phyloP scores from a whole-genome alignment of 2,329 filamentous ascomycete species.

The Mollisia scopiformis region DNA sequence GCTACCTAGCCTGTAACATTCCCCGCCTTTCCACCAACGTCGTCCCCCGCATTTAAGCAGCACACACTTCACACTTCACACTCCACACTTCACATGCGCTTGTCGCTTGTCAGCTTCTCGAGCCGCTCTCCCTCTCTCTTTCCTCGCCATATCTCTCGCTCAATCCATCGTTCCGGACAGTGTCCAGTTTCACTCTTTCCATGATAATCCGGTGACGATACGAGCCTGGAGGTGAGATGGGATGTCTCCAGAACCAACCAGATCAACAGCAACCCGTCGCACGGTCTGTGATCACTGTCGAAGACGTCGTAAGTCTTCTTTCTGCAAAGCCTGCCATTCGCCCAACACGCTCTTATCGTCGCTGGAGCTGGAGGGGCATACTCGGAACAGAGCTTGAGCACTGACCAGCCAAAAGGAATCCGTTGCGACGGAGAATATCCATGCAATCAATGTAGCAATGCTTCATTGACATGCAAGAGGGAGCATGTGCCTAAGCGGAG shows the following conservation, averaged over 20 bases:
- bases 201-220: constrained; percentile 19
- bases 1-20: background rate
- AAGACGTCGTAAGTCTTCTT: constrained; percentile 42
- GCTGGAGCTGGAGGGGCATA: background rate
- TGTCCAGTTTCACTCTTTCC: constrained; percentile 7
- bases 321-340: background rate
- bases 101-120: background rate
- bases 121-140: background rate
- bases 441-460: constrained; percentile 63
- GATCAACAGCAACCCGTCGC: constrained; percentile 30
- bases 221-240: constrained; percentile 15
- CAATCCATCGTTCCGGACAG: constrained; percentile 14
- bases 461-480: constrained; percentile 63
- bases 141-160: constrained; percentile 31
- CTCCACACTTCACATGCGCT: too few species aligned
- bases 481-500: constrained; percentile 67
- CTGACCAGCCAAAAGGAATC: constrained; percentile 41
- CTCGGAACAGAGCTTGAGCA: constrained; percentile 17
- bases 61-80: too few species aligned
- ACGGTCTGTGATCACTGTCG: constrained; percentile 51
- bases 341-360: background rate
- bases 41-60: background rate
- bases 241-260: constrained; percentile 33
- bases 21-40: background rate
- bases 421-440: constrained; percentile 51